These are phyloP conservation scores for Colletotrichum agaves DNA, from an alignment of 2,329 filamentous ascomycete species.

Conservation along the genomic window DNA sequence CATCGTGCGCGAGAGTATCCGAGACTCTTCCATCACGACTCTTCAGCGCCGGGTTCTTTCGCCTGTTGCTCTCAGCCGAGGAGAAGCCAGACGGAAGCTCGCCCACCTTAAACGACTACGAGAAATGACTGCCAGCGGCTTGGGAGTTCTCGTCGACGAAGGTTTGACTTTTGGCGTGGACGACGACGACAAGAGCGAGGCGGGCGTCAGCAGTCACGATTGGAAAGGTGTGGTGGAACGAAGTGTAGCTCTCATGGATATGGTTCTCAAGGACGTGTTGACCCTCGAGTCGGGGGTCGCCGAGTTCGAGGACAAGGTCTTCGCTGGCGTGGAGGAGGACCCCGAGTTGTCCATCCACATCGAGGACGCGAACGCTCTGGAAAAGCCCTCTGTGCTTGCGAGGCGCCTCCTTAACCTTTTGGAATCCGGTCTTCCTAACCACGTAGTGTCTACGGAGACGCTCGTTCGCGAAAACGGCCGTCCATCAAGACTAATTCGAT, in stretches of 20 bases:
- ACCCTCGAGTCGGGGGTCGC: conserved; percentile 69
- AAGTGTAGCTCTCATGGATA: conserved; percentile 87
- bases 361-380: conserved; percentile 55
- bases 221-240: conserved; percentile 80
- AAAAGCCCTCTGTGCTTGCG: conserved; percentile 70
- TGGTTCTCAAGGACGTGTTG: conserved; percentile 79
- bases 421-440: conserved; percentile 72
- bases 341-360: conserved; percentile 65
- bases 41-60: conserved; percentile 79
- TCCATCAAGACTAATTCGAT: conserved; percentile 80
- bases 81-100: conserved; percentile 81
- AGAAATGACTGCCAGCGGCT: conserved; percentile 83
- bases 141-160: conserved; percentile 89
- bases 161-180: conserved; percentile 75
- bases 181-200: conserved; percentile 62
- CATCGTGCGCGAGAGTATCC: conserved; percentile 80
- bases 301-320: conserved; percentile 74
- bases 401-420: conserved; percentile 77
- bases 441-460: conserved; percentile 66
- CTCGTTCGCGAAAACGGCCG: conserved; percentile 76
- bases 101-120: conserved; percentile 76
- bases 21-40: conserved; percentile 76
- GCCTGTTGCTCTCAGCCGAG: conserved; percentile 79
- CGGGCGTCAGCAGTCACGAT: conserved; percentile 62
- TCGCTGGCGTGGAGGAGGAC: conserved; percentile 70